Evolutionary conservation across 2,329 filamentous ascomycete genomes (phyloP).

Genomic region (Catunica adiposa): DNA sequence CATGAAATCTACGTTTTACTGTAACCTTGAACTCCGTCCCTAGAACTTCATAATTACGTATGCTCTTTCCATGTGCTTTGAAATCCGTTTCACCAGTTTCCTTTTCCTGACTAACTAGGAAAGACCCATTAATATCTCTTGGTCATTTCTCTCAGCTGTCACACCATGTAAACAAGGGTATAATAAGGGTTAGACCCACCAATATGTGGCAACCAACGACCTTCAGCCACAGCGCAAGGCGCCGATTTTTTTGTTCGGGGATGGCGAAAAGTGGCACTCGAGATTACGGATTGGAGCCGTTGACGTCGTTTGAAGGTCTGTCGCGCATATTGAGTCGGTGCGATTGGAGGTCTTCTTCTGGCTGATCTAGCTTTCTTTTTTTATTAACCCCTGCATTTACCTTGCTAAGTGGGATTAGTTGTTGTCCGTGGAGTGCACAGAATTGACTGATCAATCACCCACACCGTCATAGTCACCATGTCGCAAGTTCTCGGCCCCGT

Average conservation of each 20-base stretch:
- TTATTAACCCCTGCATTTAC: too few species aligned
- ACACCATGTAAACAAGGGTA: not conserved
- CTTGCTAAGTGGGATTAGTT: not conserved
- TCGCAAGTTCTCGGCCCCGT: constrained; percentile 67
- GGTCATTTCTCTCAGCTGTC: not conserved
- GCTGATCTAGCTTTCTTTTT: not conserved
- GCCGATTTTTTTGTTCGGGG: constrained; percentile 3
- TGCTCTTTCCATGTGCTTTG: not conserved
- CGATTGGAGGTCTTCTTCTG: not conserved
- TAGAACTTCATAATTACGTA: not conserved
- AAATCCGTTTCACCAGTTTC: not conserved
- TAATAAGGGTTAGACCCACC: constrained; percentile 8
- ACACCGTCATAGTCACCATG: constrained; percentile 34
- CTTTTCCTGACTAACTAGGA: not conserved
- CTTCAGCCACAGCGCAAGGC: constrained; percentile 8
- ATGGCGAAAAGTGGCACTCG: constrained; percentile 1
- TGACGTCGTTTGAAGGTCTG: not conserved
- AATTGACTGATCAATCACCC: not conserved
- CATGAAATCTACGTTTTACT: not conserved
- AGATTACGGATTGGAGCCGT: not conserved
- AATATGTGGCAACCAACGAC: constrained; percentile 9
- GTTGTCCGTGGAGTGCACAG: too few species aligned
- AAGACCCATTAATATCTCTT: not conserved
- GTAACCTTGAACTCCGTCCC: not conserved
- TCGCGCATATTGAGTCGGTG: not conserved